phyloP scores from a whole-genome alignment of 805 yeast species.

The Wickerhamiella shivajii region DNA sequence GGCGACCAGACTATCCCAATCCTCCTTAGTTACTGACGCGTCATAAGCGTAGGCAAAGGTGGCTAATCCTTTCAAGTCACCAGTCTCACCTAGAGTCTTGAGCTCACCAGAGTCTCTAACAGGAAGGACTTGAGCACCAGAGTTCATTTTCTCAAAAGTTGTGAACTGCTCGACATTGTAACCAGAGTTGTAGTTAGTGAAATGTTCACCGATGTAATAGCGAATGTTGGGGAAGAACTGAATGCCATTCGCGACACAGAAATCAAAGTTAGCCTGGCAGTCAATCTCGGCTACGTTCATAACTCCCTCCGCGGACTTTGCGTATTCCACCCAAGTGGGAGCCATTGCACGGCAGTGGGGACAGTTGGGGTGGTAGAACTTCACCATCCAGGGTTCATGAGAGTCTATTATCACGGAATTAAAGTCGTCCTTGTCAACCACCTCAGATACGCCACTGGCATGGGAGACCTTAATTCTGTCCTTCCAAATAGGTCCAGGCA shows the following conservation, averaged over 20 bases:
- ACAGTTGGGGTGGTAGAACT: conserved; percentile 29
- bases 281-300: conserved; percentile 29
- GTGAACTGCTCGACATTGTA: conserved; percentile 23
- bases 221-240: conserved; percentile 16
- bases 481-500: no score
- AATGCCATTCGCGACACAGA: conserved; percentile 25
- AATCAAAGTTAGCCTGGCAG: conserved; percentile 23
- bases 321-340: conserved; percentile 26
- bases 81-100: conserved; percentile 16
- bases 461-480: conserved; percentile 9
- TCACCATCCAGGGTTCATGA: conserved; percentile 28
- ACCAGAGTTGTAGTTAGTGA: conserved; percentile 18
- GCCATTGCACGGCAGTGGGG: conserved; percentile 27
- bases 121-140: conserved; percentile 20
- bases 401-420: conserved; percentile 19
- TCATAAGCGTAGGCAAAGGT: conserved; percentile 29
- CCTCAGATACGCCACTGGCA: conserved; percentile 24
- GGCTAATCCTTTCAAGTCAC: conserved; percentile 17
- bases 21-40: conserved; percentile 26
- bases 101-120: conserved; percentile 18
- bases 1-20: conserved; percentile 26
- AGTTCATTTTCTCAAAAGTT: conserved; percentile 21
- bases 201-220: conserved; percentile 12
- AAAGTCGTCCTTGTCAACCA: conserved; percentile 20
- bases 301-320: conserved; percentile 20